Conservation (phyloP, 1,139 yeast species). For the Geotrichum candidum region DNA sequence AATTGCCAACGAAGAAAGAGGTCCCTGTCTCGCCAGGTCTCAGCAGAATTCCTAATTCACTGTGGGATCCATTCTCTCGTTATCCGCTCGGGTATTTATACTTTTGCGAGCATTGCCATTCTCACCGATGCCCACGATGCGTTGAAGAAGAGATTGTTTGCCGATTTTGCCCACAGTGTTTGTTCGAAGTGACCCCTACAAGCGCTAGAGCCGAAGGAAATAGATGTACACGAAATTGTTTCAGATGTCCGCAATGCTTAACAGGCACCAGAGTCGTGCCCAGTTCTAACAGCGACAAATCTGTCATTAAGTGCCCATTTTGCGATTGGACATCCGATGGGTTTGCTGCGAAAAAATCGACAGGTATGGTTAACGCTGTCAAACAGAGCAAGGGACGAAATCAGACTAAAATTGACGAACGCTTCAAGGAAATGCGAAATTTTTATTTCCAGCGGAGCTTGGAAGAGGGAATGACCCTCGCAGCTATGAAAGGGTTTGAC, state of each 20-base stretch:
- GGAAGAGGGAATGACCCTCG: conserved; percentile 18
- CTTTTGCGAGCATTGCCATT: conserved; percentile 27
- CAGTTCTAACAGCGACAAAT: neutral
- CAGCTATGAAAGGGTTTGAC: conserved; percentile 6
- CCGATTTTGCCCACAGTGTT: conserved; percentile 29
- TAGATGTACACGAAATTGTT: conserved; percentile 28
- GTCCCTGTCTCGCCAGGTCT: neutral
- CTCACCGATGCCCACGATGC: conserved; percentile 27
- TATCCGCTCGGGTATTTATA: conserved; percentile 20
- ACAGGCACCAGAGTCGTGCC: conserved; percentile 9
- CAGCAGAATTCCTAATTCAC: conserved; percentile 6
- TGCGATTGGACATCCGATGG: conserved; percentile 24
- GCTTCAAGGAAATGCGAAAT: conserved; percentile 17
- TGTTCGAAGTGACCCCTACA: conserved; percentile 27
- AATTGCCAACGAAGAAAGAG: neutral
- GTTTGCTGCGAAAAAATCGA: neutral
- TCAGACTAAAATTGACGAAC: conserved; percentile 1
- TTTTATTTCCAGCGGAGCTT: conserved; percentile 17
- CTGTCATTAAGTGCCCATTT: conserved; percentile 21
- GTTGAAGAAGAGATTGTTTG: conserved; percentile 27
- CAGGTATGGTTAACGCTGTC: neutral
- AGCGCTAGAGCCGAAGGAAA: conserved; percentile 25
- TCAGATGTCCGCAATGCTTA: conserved; percentile 28
- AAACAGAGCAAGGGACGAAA: neutral
- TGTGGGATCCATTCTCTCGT: conserved; percentile 18